Evolutionary conservation across 2,329 filamentous ascomycete species (phyloP).

Genomic region (Gaeumannomyces sp.): DNA sequence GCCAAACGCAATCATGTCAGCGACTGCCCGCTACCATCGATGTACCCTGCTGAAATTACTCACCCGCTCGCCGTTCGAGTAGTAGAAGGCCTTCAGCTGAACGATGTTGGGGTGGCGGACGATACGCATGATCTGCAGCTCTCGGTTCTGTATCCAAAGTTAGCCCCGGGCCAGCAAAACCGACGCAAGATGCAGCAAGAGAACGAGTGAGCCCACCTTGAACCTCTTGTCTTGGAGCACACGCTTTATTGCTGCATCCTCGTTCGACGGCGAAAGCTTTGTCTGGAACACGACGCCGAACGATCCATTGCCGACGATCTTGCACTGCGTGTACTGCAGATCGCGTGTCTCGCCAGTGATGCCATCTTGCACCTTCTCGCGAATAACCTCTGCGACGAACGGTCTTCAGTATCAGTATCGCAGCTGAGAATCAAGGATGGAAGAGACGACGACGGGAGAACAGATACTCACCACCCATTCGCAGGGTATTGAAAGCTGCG

Average conservation of each 20-base stretch:
- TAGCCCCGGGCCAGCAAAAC: neutral
- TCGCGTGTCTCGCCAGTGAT: slow-evolving; percentile 94
- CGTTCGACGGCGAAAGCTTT: slow-evolving; percentile 93
- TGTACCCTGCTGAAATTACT: slow-evolving; percentile 20
- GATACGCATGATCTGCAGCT: slow-evolving; percentile 99
- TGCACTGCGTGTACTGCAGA: slow-evolving; percentile 97
- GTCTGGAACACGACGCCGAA: slow-evolving; percentile 99
- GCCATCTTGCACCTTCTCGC: slow-evolving; percentile 98
- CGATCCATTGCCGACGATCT: slow-evolving; percentile 98
- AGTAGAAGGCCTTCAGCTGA: slow-evolving; percentile 98
- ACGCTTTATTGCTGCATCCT: slow-evolving; percentile 98
- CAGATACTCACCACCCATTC: slow-evolving; percentile 85
- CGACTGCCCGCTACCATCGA: neutral
- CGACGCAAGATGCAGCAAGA: neutral
- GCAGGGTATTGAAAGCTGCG: slow-evolving; percentile 77
- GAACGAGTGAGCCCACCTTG: slow-evolving; percentile 60
- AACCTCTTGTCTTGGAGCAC: slow-evolving; percentile 99
- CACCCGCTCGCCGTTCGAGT: slow-evolving; percentile 97
- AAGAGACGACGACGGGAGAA: slow-evolving; percentile 7
- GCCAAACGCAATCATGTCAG: slow-evolving; percentile 5
- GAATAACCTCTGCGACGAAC: slow-evolving; percentile 72
- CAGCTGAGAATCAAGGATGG: neutral
- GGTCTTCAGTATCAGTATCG: slow-evolving; percentile 5
- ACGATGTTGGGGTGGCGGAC: slow-evolving; percentile 98
- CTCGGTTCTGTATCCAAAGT: slow-evolving; percentile 67